phyloP scores from a whole-genome alignment of 768 basidiomycete species.

The Suillus alpinus region DNA sequence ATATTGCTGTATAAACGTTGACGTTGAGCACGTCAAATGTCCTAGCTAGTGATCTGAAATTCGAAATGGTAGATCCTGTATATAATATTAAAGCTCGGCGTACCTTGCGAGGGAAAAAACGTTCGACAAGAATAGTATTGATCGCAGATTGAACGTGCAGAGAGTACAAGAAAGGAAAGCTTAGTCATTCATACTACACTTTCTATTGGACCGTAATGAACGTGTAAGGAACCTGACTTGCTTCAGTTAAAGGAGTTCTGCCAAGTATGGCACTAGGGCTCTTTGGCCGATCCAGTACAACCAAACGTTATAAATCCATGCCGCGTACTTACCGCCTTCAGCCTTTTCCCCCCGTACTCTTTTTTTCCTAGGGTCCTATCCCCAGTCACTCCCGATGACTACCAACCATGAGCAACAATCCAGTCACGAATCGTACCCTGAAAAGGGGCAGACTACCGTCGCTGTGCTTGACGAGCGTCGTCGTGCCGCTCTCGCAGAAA shows the following conservation, averaged over 20 bases:
- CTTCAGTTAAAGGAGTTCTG: not conserved
- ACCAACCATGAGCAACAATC: constrained; percentile 21
- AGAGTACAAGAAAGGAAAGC: not conserved
- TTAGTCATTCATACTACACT: constrained; percentile 4
- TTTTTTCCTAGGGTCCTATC: not conserved
- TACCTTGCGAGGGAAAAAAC: not conserved
- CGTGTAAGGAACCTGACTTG: constrained; percentile 27
- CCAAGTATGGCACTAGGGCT: not conserved
- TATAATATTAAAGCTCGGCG: too few species aligned
- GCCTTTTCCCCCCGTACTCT: not conserved
- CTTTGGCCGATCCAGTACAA: not conserved
- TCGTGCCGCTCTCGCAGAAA: constrained; percentile 77
- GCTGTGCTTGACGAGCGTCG: constrained; percentile 64
- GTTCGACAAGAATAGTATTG: not conserved
- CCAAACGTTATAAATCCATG: not conserved
- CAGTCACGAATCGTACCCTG: constrained; percentile 28
- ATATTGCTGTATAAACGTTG: too few species aligned
- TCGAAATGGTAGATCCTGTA: not conserved
- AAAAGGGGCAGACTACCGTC: constrained; percentile 30
- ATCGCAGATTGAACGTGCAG: constrained; percentile 4
- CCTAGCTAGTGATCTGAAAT: not conserved
- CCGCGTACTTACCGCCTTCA: not conserved
- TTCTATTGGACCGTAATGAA: constrained; percentile 18
- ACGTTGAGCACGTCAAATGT: too few species aligned
- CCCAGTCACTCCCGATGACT: constrained; percentile 15